These are phyloP conservation scores for Ogataea haglerorum DNA, from an alignment of 805 yeast species.

Conservation along the genomic window DNA sequence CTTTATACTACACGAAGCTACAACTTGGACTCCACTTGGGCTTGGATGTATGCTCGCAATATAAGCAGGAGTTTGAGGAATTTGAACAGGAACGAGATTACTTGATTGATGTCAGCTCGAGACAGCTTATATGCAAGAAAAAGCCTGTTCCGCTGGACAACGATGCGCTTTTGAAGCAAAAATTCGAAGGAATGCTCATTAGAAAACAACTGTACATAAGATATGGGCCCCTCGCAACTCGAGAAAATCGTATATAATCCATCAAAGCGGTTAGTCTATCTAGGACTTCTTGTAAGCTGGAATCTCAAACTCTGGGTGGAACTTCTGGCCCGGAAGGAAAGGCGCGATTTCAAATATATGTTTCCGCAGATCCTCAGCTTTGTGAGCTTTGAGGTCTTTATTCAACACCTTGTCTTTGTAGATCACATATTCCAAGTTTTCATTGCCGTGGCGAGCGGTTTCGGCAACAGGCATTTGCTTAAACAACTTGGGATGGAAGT, in stretches of 20 bases:
- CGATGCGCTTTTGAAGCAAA: conserved; percentile 15
- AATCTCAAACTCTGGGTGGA: conserved; percentile 59
- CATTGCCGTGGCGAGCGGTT: conserved; percentile 28
- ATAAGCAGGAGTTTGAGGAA: neutral
- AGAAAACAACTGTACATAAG: conserved; percentile 12
- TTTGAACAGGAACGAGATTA: conserved; percentile 10
- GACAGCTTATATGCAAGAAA: neutral
- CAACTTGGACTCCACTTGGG: conserved; percentile 3
- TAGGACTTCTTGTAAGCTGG: conserved; percentile 61
- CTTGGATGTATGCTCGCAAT: neutral
- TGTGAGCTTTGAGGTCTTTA: conserved; percentile 49
- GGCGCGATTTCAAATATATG: conserved; percentile 69
- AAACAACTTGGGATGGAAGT: conserved; percentile 78
- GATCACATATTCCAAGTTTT: conserved; percentile 60
- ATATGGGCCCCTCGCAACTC: conserved; percentile 1
- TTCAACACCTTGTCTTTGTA: conserved; percentile 44
- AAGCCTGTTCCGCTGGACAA: conserved; percentile 5
- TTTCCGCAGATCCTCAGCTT: conserved; percentile 46
- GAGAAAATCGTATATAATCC: conserved; percentile 3
- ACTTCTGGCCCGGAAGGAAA: conserved; percentile 75
- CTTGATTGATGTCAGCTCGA: conserved; percentile 2
- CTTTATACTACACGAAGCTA: conserved; percentile 3
- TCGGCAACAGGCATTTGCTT: conserved; percentile 40
- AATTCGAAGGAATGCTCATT: conserved; percentile 11
- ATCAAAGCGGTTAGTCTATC: conserved; percentile 3